Base-by-base conservation (phyloP, 2,329 filamentous ascomycete genomes). In the Cladosporium sp. region DNA sequence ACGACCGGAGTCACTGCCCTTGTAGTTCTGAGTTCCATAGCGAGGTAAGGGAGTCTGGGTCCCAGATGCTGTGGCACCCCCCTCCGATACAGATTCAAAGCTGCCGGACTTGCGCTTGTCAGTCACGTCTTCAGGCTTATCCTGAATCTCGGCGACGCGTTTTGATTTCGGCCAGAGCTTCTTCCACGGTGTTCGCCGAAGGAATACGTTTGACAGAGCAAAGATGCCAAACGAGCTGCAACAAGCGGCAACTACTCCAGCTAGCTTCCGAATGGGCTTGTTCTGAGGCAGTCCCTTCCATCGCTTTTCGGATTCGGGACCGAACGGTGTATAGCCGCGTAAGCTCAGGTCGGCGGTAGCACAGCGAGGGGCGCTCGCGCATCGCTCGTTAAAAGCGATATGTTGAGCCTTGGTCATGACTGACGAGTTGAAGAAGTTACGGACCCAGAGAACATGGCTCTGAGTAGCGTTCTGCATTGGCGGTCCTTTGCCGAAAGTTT, bases 341-440 rank as follows among this genome's bases (percentile, higher is more conserved):
- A 70, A 34, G 28, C 36, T 64, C 15, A 24, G 59, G 52, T 70
- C 68, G 18, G 65, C 36, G 5, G 60, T 66, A 7, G 41, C 52
- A 52, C 68, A 70, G 28, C 26, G 47, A 30, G 47, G 15, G 10
- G 21, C 34, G 8, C 26, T 30, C 12, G 15, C 28, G 38, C 68
- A 71, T 11, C 65, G 26, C 15, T 69, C 12, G 32, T 68, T 58
- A n/a, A 60, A 70, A 8, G n/a, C 64, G 21, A 47, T 32, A 47
- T 71, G 68, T 24, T 69, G 47, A 11, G 41, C 28, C 3, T 70
- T 64, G 10, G 74, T 80, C 74, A 77, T 80, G 6, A 74, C 68
- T 2, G 80, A 80, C 0, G 80, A 80, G 68, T 83, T 83, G 75
- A 83, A 83, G 66, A 83, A 83, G 32, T 80, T 72, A 26, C 81